A percentile compares a stretch with the other conserved stretches of the same genome.
phyloP scores from a whole-genome alignment of 257 asterid species.

The Voacanga thouarsii region DNA sequence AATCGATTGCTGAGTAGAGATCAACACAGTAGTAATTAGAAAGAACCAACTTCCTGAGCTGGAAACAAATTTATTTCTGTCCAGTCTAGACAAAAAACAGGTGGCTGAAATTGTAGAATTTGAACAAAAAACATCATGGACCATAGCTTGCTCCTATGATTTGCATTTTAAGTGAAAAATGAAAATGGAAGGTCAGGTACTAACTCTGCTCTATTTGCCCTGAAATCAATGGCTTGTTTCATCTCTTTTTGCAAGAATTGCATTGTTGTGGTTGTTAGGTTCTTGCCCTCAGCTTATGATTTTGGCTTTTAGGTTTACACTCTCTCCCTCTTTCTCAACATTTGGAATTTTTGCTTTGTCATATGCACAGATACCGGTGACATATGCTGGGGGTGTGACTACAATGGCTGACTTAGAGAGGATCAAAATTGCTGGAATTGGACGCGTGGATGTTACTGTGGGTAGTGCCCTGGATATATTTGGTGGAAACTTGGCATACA shows the following conservation, averaged over 20 bases:
- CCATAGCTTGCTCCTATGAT: background rate
- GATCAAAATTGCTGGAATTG: slow-evolving; percentile 73
- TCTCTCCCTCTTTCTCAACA: background rate
- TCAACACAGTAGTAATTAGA: background rate
- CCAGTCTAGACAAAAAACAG: background rate
- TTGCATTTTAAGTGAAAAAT: background rate
- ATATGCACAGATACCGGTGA: slow-evolving; percentile 70
- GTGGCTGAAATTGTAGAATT: background rate
- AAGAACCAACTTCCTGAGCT: background rate
- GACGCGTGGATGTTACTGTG: slow-evolving; percentile 84
- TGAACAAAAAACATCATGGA: background rate
- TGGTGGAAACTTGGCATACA: slow-evolving; percentile 82
- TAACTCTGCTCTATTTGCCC: too few relatives aligned
- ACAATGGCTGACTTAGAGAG: slow-evolving; percentile 73
- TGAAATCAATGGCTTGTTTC: background rate
- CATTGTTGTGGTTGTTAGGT: background rate
- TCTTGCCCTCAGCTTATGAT: background rate
- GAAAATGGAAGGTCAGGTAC: background rate
- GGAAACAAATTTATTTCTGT: background rate
- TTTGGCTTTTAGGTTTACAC: background rate
- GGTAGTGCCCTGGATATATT: slow-evolving; percentile 95
- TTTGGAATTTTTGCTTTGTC: background rate
- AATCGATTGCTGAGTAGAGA: background rate
- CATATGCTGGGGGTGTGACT: slow-evolving; percentile 95
- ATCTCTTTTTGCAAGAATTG: background rate